Evolutionary conservation across 805 yeast genomes (phyloP).

Genomic region (Teunomyces panamensis): DNA sequence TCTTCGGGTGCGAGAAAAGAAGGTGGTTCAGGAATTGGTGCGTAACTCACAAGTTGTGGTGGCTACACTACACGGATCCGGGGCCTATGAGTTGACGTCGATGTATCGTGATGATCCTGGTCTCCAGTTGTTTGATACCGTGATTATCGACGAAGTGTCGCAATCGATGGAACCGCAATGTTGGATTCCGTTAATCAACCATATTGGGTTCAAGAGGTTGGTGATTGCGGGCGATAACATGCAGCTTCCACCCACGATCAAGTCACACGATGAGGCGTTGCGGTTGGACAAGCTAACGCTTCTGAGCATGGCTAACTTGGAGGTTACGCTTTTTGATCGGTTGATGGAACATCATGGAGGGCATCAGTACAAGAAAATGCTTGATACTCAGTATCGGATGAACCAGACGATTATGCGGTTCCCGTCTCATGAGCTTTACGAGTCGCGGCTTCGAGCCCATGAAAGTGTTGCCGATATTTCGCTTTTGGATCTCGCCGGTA

Average conservation of each 20-base stretch:
- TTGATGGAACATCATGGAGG: conserved; percentile 47
- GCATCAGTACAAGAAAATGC: conserved; percentile 49
- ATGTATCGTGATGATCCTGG: conserved; percentile 37
- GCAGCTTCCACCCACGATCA: conserved; percentile 90
- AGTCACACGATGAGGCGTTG: conserved; percentile 38
- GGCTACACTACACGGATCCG: conserved; percentile 86
- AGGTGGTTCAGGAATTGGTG: conserved; percentile 58
- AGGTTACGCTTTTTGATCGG: conserved; percentile 78
- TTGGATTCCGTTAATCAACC: conserved; percentile 86
- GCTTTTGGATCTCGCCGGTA: conserved; percentile 50
- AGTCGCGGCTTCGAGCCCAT: conserved; percentile 60
- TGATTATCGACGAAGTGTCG: conserved; percentile 93
- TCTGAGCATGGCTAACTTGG: conserved; percentile 43
- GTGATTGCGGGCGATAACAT: conserved; percentile 91
- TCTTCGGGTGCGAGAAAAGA: conserved; percentile 60
- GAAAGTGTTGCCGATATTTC: conserved; percentile 50
- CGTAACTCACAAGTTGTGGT: conserved; percentile 63
- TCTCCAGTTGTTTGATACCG: conserved; percentile 59
- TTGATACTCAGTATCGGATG: conserved; percentile 88
- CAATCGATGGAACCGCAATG: conserved; percentile 94
- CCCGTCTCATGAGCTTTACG: conserved; percentile 67
- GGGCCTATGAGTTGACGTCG: conserved; percentile 63
- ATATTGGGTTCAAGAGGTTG: conserved; percentile 52
- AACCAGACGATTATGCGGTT: conserved; percentile 73
- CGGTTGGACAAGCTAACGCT: not conserved